Base-by-base conservation (phyloP, 768 basidiomycete genomes). In the Amanita thiersii region DNA sequence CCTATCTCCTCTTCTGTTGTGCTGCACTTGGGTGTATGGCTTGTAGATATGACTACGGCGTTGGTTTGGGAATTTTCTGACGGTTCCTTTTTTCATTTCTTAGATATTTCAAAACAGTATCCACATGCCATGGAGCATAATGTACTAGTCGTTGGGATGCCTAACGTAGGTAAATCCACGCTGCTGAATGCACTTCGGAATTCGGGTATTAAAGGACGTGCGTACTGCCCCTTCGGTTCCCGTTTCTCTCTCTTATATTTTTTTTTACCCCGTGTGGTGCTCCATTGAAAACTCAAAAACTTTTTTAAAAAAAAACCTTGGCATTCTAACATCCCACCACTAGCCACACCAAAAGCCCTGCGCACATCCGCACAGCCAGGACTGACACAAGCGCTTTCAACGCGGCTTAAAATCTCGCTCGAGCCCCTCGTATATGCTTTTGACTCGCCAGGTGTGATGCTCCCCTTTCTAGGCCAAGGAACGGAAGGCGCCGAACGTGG, bases 91-190 rank as follows among this genome's bases (percentile, higher is more conserved):
- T 20, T 14, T 28, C 10, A 42, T 37, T 37, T 10, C 28, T 8
- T 46, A 89, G 86, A 76, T 52, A 72, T 87, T 50, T 83, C 86
- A 23, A 77, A 76, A 52, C 66, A 69, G 30, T 73, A 81, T 56
- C 77, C 77, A 38, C 75, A 86, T 48, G 72, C 77, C 35, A 76
- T 79, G 51, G 86, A 86, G 56, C 64, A 89, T 50, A 91, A 92
- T 52, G 83, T 97, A 5, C 72, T 97, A 2, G 90, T 98, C 17
- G 82, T 96, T 45, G 96, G 96, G 17, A 98, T 99, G 94, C 96
- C 96, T 12, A 98, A 98, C 59, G 91, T 97, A 35, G 94, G 94
- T 30, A 98, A 99, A 64, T 97, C 93, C 10, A 93, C 89, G 2
- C 62, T 98, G 38, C 67, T 99, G 9, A 99, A 99, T 55, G 79